A percentile compares a stretch with the other conserved stretches of the same genome.
These are phyloP conservation scores for Pseudocercospora eumusae DNA, from an alignment of 2,329 filamentous ascomycete genomes.

Conservation along the genomic window DNA sequence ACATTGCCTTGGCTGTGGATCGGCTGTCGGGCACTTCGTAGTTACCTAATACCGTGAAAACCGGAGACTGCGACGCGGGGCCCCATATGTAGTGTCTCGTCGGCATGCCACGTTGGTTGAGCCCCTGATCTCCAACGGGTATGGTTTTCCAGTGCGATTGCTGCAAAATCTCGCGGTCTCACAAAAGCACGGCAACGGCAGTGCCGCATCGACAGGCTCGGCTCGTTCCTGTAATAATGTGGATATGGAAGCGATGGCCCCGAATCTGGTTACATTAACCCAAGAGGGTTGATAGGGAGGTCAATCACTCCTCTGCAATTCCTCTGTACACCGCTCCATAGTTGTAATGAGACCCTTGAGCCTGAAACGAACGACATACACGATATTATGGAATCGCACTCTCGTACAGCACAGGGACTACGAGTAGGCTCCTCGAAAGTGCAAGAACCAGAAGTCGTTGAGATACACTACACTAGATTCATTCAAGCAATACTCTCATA, in stretches of 20 bases:
- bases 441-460: too few relatives aligned
- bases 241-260: not conserved
- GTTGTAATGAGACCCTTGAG: too few relatives aligned
- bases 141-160: not conserved
- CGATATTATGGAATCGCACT: too few relatives aligned
- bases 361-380: too few relatives aligned
- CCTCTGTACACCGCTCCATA: too few relatives aligned
- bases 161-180: not conserved
- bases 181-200: not conserved
- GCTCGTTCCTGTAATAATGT: not conserved
- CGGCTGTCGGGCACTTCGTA: not conserved
- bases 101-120: not conserved
- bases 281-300: too few relatives aligned
- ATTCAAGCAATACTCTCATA: too few relatives aligned
- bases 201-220: not conserved
- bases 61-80: not conserved
- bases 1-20: not conserved
- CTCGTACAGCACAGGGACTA: too few relatives aligned
- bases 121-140: not conserved
- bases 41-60: not conserved
- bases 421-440: too few relatives aligned
- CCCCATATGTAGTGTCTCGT: not conserved
- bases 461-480: too few relatives aligned
- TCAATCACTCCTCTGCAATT: too few relatives aligned
- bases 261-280: not conserved